These are phyloP conservation scores for Candida ficus DNA, from an alignment of 805 yeast species.

Conservation along the genomic window DNA sequence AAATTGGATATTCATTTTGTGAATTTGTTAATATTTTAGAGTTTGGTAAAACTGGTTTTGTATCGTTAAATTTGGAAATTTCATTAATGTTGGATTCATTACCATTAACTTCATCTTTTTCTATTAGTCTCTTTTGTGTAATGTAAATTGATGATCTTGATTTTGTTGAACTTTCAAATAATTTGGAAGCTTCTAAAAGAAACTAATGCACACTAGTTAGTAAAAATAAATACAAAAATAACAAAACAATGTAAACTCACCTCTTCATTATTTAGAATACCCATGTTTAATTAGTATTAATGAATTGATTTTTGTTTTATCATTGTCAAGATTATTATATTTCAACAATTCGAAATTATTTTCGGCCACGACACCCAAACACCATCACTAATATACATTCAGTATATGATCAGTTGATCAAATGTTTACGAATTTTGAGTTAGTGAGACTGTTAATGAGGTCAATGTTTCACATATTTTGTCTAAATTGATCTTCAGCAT, in stretches of 20 bases:
- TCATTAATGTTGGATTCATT: slow-evolving; percentile 15
- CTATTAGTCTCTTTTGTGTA: slow-evolving; percentile 50
- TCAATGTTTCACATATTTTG: no score
- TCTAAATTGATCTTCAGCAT: no score
- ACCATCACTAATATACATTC: no score
- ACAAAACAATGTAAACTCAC: neutral
- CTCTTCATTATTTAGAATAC: slow-evolving; percentile 19
- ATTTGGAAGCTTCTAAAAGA: slow-evolving; percentile 21
- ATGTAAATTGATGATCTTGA: slow-evolving; percentile 47
- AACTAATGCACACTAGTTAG: slow-evolving; percentile 15
- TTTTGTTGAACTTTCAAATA: slow-evolving; percentile 31
- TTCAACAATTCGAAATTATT: no score
- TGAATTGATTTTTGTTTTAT: no score
- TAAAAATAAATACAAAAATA: neutral
- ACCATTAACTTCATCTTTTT: slow-evolving; percentile 26
- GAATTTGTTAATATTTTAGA: slow-evolving; percentile 25
- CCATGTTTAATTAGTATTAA: slow-evolving; percentile 4
- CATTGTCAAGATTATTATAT: no score
- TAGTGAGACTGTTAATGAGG: no score
- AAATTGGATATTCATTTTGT: slow-evolving; percentile 45
- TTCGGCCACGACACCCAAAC: no score
- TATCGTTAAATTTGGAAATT: slow-evolving; percentile 18
- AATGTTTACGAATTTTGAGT: no score
- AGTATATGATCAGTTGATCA: no score
- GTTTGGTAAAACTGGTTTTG: slow-evolving; percentile 21